A percentile compares a stretch with the other conserved stretches of the same genome.
phyloP scores from a whole-genome alignment of 1,139 yeast genomes.

The Sugiyamaella neomexicana region DNA sequence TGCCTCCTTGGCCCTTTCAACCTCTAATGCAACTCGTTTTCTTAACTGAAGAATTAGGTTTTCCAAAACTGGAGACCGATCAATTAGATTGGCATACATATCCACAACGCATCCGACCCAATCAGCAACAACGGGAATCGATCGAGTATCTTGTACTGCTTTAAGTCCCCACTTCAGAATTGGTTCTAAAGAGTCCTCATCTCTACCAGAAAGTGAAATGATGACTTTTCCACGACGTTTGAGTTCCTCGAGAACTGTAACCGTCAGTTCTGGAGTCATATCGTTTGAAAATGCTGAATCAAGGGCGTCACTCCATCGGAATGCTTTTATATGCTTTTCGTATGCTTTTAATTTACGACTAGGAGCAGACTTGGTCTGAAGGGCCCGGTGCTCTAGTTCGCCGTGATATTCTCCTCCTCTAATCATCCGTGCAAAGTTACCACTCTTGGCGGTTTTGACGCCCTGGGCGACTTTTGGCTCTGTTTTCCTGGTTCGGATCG shows the following conservation, averaged over 20 bases:
- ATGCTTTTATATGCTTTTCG: conserved; percentile 80
- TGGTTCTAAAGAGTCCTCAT: conserved; percentile 83
- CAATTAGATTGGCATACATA: conserved; percentile 70
- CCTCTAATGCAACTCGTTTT: conserved; percentile 60
- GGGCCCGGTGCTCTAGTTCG: conserved; percentile 75
- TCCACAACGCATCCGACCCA: conserved; percentile 81
- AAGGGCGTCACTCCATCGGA: conserved; percentile 90
- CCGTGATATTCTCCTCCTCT: conserved; percentile 91
- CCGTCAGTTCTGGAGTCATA: conserved; percentile 71
- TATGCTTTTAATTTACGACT: conserved; percentile 70
- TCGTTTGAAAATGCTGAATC: conserved; percentile 83
- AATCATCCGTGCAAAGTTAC: conserved; percentile 73
- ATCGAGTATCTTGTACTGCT: conserved; percentile 74
- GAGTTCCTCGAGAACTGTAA: conserved; percentile 80
- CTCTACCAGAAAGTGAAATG: conserved; percentile 74
- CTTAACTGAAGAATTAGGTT: conserved; percentile 63
- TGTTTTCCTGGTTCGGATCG: conserved; percentile 84
- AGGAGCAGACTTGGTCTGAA: conserved; percentile 45
- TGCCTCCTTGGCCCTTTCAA: conserved; percentile 81
- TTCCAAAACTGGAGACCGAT: conserved; percentile 75
- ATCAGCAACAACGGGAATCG: conserved; percentile 74
- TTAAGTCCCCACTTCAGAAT: conserved; percentile 78
- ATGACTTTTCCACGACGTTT: conserved; percentile 85
- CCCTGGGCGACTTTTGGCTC: conserved; percentile 59
- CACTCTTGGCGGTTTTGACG: conserved; percentile 44